These are phyloP conservation scores for Taiozyma sp. DNA, from an alignment of 1,139 yeast species.

Conservation along the genomic window DNA sequence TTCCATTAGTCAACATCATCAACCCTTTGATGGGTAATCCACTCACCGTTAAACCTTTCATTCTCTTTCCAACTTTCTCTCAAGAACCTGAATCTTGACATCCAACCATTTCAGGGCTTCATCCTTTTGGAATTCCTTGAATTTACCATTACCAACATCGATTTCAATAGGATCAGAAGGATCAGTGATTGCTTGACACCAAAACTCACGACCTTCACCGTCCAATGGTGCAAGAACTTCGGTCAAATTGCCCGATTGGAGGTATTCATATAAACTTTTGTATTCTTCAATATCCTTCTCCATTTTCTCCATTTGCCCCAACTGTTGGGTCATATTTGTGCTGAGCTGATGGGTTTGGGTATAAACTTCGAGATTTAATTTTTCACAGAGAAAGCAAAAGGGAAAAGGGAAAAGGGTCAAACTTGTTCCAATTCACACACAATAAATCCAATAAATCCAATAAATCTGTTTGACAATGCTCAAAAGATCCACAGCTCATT, in stretches of 20 bases:
- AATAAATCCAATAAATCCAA: too few species aligned
- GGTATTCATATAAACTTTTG: conserved; percentile 1
- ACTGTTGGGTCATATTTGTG: not conserved
- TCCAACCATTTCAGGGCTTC: conserved; percentile 8
- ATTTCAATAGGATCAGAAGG: conserved; percentile 10
- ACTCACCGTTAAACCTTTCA: not conserved
- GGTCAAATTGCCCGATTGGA: not conserved
- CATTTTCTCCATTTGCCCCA: not conserved
- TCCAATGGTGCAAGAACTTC: conserved; percentile 16
- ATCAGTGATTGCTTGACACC: conserved; percentile 15
- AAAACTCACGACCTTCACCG: conserved; percentile 19
- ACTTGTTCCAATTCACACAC: too few species aligned
- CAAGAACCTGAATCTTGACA: conserved; percentile 6
- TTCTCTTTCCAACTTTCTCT: not conserved
- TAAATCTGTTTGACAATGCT: not conserved
- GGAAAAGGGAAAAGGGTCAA: not conserved
- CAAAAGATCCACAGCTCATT: conserved; percentile 1
- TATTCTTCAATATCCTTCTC: conserved; percentile 9
- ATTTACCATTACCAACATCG: conserved; percentile 9
- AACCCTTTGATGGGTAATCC: not conserved
- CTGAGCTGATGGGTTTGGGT: not conserved
- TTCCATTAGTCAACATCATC: too few species aligned
- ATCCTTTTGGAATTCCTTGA: conserved; percentile 1
- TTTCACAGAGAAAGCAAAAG: not conserved
- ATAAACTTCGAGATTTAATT: too few species aligned